Percentiles rank a stretch among this genome's conserved stretches.
phyloP scores from a whole-genome alignment of 768 basidiomycete genomes.

The Rhizopogon roseolus region DNA sequence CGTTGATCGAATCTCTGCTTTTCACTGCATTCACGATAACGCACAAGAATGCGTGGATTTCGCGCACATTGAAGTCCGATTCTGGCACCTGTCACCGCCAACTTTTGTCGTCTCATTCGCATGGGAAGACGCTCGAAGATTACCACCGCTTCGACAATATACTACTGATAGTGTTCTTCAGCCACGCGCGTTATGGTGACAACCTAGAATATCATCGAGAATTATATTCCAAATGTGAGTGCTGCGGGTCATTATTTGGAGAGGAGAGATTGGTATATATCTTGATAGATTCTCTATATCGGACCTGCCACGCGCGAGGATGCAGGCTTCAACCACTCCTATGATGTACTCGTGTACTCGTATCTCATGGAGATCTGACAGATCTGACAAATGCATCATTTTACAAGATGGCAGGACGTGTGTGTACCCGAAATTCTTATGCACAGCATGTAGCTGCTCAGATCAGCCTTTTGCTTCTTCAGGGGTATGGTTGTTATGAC shows the following conservation, averaged over 20 bases:
- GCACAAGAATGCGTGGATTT: neutral
- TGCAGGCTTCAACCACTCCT: conserved; percentile 41
- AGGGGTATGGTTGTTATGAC: conserved; percentile 39
- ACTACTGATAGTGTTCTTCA: conserved; percentile 46
- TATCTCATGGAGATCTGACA: conserved; percentile 40
- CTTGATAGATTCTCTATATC: conserved; percentile 39
- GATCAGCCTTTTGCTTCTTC: conserved; percentile 24
- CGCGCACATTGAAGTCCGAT: neutral
- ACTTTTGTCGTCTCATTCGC: conserved; percentile 12
- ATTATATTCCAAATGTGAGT: conserved; percentile 46
- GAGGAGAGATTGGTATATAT: neutral
- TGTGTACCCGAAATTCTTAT: conserved; percentile 13
- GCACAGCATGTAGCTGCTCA: neutral
- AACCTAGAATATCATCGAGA: conserved; percentile 43
- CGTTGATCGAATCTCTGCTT: neutral
- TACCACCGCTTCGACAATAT: conserved; percentile 38
- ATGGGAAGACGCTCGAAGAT: conserved; percentile 10
- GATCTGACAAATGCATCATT: conserved; percentile 28
- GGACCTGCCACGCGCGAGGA: conserved; percentile 44
- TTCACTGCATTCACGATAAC: neutral
- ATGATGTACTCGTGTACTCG: conserved; percentile 45
- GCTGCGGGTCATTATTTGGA: neutral
- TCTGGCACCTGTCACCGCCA: conserved; percentile 15
- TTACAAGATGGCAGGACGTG: conserved; percentile 42
- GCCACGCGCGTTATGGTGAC: conserved; percentile 40